A percentile compares a stretch with the other conserved stretches of the same genome.
Evolutionary conservation across 306 rosid genomes (phyloP).

Genomic region (Cucumis cinereus): DNA sequence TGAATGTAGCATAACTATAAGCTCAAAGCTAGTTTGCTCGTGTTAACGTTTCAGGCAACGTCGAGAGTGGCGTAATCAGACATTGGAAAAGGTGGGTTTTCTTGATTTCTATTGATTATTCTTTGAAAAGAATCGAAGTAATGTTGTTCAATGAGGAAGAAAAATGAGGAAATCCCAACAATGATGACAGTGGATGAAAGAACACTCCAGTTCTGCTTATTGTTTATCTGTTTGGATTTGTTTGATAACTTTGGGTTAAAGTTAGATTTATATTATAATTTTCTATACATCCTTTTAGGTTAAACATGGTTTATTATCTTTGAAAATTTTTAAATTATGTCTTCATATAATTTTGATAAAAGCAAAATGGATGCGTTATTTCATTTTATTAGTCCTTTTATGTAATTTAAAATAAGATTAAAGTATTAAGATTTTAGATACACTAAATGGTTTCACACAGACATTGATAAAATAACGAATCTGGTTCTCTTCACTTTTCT

Average conservation of each 20-base stretch:
- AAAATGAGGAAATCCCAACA: not conserved
- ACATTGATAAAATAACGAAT: too few species aligned
- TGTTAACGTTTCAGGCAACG: not conserved
- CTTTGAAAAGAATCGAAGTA: not conserved
- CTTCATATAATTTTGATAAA: too few species aligned
- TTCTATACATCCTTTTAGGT: too few species aligned
- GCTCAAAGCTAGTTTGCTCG: constrained; percentile 4
- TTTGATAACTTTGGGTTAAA: not conserved
- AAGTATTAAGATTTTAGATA: too few species aligned
- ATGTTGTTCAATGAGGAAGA: not conserved
- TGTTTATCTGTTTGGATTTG: not conserved
- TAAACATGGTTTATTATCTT: too few species aligned
- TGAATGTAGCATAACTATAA: not conserved
- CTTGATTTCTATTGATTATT: not conserved
- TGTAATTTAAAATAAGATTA: too few species aligned
- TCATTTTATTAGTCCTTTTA: too few species aligned
- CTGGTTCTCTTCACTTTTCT: too few species aligned
- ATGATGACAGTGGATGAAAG: not conserved
- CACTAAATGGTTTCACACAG: too few species aligned
- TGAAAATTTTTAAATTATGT: too few species aligned
- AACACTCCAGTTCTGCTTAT: not conserved
- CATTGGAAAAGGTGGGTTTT: not conserved
- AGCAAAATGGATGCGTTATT: too few species aligned
- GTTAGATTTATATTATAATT: not conserved
- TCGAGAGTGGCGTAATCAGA: not conserved